Evolutionary conservation across 768 basidiomycete species (phyloP).

Genomic region (Lactarius evosmus): DNA sequence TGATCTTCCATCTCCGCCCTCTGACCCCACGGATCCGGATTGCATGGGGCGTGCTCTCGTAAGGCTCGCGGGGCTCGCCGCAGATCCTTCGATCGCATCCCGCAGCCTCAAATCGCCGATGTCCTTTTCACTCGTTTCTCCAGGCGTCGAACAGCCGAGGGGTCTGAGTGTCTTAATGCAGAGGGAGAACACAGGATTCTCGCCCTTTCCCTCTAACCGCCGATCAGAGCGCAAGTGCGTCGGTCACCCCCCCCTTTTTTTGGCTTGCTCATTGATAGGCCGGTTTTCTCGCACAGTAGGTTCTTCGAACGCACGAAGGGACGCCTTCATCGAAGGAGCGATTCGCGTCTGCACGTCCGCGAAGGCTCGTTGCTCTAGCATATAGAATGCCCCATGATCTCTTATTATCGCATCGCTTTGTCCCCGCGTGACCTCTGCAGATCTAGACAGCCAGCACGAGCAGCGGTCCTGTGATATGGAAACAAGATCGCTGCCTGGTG

Average conservation of each 20-base stretch:
- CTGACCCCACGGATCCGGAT: slow-evolving; percentile 44
- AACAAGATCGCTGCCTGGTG: not conserved
- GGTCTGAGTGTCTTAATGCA: slow-evolving; percentile 46
- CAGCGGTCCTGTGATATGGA: not conserved
- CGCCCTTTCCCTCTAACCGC: slow-evolving; percentile 56
- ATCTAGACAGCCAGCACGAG: not conserved
- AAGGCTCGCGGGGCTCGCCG: slow-evolving; percentile 50
- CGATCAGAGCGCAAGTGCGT: slow-evolving; percentile 60
- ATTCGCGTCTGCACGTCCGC: not conserved
- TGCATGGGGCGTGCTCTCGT: slow-evolving; percentile 55
- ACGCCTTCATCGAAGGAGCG: slow-evolving; percentile 50
- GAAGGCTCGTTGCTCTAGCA: not conserved
- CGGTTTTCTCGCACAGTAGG: slow-evolving; percentile 33
- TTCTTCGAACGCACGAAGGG: slow-evolving; percentile 56
- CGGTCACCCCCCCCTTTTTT: not conserved
- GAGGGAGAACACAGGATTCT: slow-evolving; percentile 47
- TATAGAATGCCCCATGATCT: not conserved
- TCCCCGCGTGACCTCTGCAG: slow-evolving; percentile 22
- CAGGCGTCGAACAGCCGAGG: slow-evolving; percentile 53
- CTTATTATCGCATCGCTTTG: not conserved
- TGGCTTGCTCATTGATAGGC: not conserved
- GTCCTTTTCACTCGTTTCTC: slow-evolving; percentile 63
- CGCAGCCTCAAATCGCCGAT: slow-evolving; percentile 59
- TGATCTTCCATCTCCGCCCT: slow-evolving; percentile 48
- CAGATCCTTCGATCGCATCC: slow-evolving; percentile 43